Conservation (phyloP, 805 yeast species). For the Schwanniomyces yamadae region DNA sequence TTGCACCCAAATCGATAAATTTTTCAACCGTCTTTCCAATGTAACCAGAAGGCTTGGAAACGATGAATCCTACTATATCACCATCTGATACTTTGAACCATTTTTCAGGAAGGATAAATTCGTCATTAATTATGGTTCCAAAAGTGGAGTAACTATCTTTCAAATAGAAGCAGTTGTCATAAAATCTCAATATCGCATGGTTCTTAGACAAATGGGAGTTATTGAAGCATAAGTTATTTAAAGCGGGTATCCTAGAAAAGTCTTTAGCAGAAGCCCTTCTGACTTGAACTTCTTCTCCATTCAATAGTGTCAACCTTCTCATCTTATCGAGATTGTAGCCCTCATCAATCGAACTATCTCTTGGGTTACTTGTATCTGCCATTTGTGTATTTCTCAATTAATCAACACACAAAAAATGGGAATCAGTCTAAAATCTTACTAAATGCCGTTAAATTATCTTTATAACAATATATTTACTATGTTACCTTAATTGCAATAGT, state of each 20-base stretch:
- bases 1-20: slow-evolving; percentile 9
- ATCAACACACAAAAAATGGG: no score
- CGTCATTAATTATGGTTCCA: slow-evolving; percentile 35
- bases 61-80: slow-evolving; percentile 36
- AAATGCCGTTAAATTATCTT: no score
- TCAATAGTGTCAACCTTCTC: slow-evolving; percentile 9
- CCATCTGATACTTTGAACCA: slow-evolving; percentile 18
- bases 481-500: no score
- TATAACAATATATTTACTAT: no score
- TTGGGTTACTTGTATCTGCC: no score
- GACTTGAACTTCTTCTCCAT: slow-evolving; percentile 16
- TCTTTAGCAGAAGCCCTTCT: slow-evolving; percentile 34
- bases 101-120: slow-evolving; percentile 20
- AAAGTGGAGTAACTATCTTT: slow-evolving; percentile 36
- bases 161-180: slow-evolving; percentile 19
- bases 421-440: no score
- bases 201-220: slow-evolving; percentile 38
- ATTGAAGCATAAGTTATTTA: slow-evolving; percentile 31
- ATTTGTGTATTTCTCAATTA: no score
- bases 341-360: no score
- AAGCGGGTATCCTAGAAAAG: slow-evolving; percentile 19
- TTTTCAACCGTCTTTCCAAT: slow-evolving; percentile 14
- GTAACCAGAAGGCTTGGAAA: slow-evolving; percentile 27
- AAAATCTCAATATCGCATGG: slow-evolving; percentile 30
- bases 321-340: no score